Conservation (phyloP, 441 rosid species). For the Gossypium schwendimanii region DNA sequence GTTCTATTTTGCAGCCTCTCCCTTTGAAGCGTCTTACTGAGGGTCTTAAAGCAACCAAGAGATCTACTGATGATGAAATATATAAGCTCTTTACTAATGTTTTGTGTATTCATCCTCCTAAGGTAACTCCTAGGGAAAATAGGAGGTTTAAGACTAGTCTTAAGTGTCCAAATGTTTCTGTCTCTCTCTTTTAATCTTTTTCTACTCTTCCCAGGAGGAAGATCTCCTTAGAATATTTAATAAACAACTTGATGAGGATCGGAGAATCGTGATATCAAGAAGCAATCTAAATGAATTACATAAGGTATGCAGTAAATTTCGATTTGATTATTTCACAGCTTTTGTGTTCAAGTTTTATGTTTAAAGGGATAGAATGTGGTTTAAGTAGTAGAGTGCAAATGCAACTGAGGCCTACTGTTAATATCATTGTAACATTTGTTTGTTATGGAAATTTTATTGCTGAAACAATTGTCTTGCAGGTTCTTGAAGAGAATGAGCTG, state of each 20-base stretch:
- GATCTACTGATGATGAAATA: slow-evolving; percentile 56
- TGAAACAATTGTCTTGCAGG: slow-evolving; percentile 40
- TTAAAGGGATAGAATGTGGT: neutral
- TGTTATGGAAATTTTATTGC: slow-evolving; percentile 8
- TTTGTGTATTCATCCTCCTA: slow-evolving; percentile 58
- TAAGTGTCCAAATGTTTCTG: neutral
- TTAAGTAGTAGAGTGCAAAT: neutral
- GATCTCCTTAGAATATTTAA: slow-evolving; percentile 59
- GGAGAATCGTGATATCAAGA: slow-evolving; percentile 71
- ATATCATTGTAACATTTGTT: neutral
- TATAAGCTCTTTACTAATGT: slow-evolving; percentile 74
- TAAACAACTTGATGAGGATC: slow-evolving; percentile 88
- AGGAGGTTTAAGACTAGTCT: neutral
- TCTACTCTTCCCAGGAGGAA: slow-evolving; percentile 56
- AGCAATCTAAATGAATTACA: slow-evolving; percentile 80
- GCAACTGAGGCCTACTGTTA: neutral
- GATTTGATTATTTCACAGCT: slow-evolving; percentile 8
- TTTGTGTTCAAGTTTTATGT: neutral
- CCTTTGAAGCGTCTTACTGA: slow-evolving; percentile 66
- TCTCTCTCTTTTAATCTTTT: neutral
- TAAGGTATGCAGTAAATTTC: slow-evolving; percentile 44
- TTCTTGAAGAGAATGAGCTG: slow-evolving; percentile 79
- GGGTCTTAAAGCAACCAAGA: slow-evolving; percentile 51
- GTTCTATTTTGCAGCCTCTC: slow-evolving; percentile 59
- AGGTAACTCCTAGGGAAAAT: slow-evolving; percentile 32